Base-by-base conservation (phyloP, 2,329 filamentous ascomycete genomes). In the Ustulina deusta region DNA sequence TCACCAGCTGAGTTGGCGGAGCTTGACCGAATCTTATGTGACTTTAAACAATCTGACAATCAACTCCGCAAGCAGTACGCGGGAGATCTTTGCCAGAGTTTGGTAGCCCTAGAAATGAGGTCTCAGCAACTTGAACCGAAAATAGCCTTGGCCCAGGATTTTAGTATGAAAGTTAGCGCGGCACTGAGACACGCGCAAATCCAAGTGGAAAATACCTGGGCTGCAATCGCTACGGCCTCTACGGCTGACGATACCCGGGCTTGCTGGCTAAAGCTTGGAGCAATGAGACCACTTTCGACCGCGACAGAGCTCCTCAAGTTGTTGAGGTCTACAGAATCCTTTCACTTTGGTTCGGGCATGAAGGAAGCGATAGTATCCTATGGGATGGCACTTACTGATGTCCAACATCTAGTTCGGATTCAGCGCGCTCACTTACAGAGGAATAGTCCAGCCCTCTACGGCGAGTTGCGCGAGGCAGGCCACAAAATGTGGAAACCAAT, bases 401-500 rank as follows among this genome's bases (percentile, higher is more conserved):
- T 84, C 0, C 87, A 89, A 71, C 80, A 81, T 0, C 73, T 84
- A 0, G 49, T 81, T 2, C 79, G 87, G 0, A 78, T 89, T 1
- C 69, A 73, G 2, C 77, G 81, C 61, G 68, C 72, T 9, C 46
- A 75, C 20, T 34, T 75, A 55, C 67, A 54, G 0, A 15, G 75
- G n/a, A 72, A 79, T 27, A 10, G 63, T 71, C 63, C 76, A 69
- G 72, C 71, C 74, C 69, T 79, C 1, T 17, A 69, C 0, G 82
- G 86, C 1, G 87, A 90, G 63, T 68, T 79, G 11, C 67, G 66
- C 0, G 86, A 85, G 54, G 34, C n/a, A 0, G 88, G 86, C 0
- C 89, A 91, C 71, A 74, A 74, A 0, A 86, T 88, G 40, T 92
- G 90, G 89, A 72, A 81, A 0, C 85, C 88, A 0, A 10, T 75